A percentile compares a stretch with the other conserved stretches of the same genome.
phyloP scores from a whole-genome alignment of 257 asterid species.

The Scutellaria minor region DNA sequence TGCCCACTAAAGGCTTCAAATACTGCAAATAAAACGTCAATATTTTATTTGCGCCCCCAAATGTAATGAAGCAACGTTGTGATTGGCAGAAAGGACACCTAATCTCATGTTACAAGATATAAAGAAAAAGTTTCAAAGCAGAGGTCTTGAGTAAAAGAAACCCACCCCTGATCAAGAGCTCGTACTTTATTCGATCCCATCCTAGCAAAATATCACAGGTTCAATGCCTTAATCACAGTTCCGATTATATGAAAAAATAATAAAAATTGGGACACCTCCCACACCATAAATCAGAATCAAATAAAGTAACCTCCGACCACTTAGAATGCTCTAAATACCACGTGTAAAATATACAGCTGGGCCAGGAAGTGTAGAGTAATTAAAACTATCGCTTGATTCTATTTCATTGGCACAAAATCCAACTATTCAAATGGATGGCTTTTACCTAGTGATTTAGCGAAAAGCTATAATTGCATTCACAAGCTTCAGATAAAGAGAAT shows the following conservation, averaged over 20 bases:
- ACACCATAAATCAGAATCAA: not conserved
- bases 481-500: not conserved
- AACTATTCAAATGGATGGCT: not conserved
- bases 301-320: not conserved
- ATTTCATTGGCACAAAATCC: slow-evolving; percentile 6
- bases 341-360: not conserved
- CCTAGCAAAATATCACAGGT: too few species aligned
- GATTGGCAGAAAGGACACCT: too few species aligned
- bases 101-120: too few species aligned
- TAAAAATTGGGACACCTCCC: not conserved
- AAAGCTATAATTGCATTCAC: not conserved
- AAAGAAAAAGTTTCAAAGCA: too few species aligned
- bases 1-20: too few species aligned
- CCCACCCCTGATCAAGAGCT: too few species aligned
- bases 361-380: not conserved
- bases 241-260: not conserved
- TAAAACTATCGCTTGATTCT: not conserved
- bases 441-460: not conserved
- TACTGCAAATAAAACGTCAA: too few species aligned
- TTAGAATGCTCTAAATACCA: slow-evolving; percentile 5
- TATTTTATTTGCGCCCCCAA: too few species aligned
- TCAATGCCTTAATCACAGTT: not conserved
- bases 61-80: too few species aligned
- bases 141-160: too few species aligned
- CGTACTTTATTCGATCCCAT: too few species aligned